phyloP scores from a whole-genome alignment of 305 asterid genomes.

The Fraxinus nigra region DNA sequence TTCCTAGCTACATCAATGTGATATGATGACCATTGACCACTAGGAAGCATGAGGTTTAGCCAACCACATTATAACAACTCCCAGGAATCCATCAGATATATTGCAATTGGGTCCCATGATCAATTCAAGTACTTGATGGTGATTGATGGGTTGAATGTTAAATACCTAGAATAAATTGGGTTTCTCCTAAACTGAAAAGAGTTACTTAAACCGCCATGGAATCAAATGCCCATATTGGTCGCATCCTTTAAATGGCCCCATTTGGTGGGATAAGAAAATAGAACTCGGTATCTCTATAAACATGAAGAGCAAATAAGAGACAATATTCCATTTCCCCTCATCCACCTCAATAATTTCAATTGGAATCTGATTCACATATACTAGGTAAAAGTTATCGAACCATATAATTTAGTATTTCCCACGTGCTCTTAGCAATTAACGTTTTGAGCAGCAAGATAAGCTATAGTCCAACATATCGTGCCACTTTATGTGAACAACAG shows the following conservation, averaged over 20 bases:
- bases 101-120: not conserved
- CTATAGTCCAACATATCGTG: not conserved
- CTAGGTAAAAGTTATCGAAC: not conserved
- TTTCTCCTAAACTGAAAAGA: not conserved
- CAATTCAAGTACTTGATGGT: not conserved
- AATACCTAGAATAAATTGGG: not conserved
- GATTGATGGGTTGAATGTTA: not conserved
- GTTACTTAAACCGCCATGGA: not conserved
- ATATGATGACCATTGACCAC: not conserved
- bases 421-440: not conserved
- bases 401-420: not conserved
- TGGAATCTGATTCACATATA: not conserved
- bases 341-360: not conserved
- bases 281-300: not conserved
- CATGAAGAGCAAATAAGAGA: not conserved
- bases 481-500: not conserved
- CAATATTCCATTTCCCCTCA: not conserved
- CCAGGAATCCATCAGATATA: not conserved
- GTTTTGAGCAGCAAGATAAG: conserved; percentile 3
- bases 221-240: not conserved
- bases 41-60: not conserved
- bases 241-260: not conserved
- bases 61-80: not conserved
- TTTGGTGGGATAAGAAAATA: not conserved
- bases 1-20: not conserved